Conservation (phyloP, 2,329 filamentous ascomycete genomes). For the Aspergillus sp. region DNA sequence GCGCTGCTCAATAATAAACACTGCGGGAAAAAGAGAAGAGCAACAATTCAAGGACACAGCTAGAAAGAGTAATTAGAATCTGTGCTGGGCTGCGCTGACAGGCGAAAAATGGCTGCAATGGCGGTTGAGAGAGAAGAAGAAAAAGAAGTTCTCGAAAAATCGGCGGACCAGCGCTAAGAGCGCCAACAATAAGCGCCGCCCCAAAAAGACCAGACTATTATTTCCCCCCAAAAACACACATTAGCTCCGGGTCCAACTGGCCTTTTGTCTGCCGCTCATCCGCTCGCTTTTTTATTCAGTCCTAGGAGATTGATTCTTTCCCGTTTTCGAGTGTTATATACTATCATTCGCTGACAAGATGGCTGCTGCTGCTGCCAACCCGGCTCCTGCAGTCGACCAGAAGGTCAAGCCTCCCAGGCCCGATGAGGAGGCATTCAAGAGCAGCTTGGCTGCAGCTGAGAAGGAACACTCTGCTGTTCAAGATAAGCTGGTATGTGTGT, state of each 20-base stretch:
- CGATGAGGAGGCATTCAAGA: slow-evolving; percentile 77
- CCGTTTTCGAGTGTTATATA: slow-evolving; percentile 5
- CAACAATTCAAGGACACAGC: not conserved
- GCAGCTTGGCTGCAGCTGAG: slow-evolving; percentile 69
- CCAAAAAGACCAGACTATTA: slow-evolving; percentile 15
- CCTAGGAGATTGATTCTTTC: slow-evolving; percentile 1
- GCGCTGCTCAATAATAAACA: slow-evolving; percentile 3
- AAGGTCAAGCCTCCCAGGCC: slow-evolving; percentile 70
- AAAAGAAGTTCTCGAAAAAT: slow-evolving; percentile 24
- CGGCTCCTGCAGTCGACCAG: slow-evolving; percentile 30
- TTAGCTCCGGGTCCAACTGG: not conserved
- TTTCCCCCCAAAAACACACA: not conserved
- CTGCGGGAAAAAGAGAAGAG: not conserved
- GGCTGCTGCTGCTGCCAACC: slow-evolving; percentile 29
- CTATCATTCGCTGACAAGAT: slow-evolving; percentile 17
- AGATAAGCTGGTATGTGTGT: slow-evolving; percentile 55
- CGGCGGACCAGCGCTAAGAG: slow-evolving; percentile 21
- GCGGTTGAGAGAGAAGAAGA: slow-evolving; percentile 4
- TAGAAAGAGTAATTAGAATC: slow-evolving; percentile 2
- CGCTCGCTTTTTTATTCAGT: slow-evolving; percentile 4
- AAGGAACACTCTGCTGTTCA: slow-evolving; percentile 77
- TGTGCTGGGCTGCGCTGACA: not conserved
- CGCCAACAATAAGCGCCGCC: slow-evolving; percentile 19
- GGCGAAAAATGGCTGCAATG: slow-evolving; percentile 19
- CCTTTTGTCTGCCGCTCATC: slow-evolving; percentile 8